A percentile compares a stretch with the other conserved stretches of the same genome.
phyloP scores from a whole-genome alignment of 2,329 filamentous ascomycete genomes.

The Fusarium tanahbumbuense region DNA sequence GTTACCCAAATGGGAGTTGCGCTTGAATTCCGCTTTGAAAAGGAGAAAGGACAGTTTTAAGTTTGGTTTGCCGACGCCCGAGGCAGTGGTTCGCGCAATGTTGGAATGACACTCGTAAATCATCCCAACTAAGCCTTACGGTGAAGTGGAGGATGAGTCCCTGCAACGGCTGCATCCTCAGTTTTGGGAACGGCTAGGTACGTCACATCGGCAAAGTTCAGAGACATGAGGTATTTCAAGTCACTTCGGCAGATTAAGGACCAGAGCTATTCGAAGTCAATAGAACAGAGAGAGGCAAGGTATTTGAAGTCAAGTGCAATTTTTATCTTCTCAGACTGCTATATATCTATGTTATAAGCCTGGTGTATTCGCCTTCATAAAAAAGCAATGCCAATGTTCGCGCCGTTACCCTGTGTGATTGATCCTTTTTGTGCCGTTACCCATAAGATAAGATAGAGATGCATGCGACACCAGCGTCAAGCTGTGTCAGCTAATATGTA shows the following conservation, averaged over 20 bases:
- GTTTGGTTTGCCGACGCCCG: constrained; percentile 1
- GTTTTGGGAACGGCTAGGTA: background rate
- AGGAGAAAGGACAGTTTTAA: background rate
- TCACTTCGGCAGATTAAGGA: background rate
- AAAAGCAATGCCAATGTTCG: constrained; percentile 32
- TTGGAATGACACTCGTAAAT: background rate
- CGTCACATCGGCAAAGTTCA: constrained; percentile 1
- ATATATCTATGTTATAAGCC: constrained; percentile 19
- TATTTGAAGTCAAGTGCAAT: constrained; percentile 10
- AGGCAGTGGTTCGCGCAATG: background rate
- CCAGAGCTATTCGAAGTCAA: too few species aligned
- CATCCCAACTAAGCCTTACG: constrained; percentile 8
- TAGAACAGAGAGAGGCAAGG: too few species aligned
- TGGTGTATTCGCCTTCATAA: constrained; percentile 18
- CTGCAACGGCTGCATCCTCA: constrained; percentile 10
- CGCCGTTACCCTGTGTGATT: constrained; percentile 39
- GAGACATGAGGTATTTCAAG: background rate
- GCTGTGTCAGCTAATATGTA: constrained; percentile 41
- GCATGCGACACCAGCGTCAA: constrained; percentile 43
- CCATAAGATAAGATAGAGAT: constrained; percentile 37
- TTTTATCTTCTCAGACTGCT: constrained; percentile 22
- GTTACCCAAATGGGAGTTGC: constrained; percentile 33
- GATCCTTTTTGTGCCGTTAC: constrained; percentile 45
- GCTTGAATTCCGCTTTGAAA: constrained; percentile 28
- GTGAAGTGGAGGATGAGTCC: constrained; percentile 3